Base-by-base conservation (phyloP, 495 filamentous ascomycete species). In the Platismatia glauca region DNA sequence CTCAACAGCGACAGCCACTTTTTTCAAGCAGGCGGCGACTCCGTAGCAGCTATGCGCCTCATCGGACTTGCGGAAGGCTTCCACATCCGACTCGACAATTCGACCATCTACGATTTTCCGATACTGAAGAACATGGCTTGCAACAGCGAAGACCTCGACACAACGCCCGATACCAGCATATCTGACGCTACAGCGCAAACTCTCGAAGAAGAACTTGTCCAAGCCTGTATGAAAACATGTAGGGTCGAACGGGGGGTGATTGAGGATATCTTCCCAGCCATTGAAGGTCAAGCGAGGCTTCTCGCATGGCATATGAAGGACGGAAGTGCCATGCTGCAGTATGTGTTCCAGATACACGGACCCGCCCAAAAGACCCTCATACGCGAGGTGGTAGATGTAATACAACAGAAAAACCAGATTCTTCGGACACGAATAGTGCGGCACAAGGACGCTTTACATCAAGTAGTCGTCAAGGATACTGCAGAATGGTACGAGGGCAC, bases 21-120 rank as follows among this genome's bases (percentile, higher is more conserved):
- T 53, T 64, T 64, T 29, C 13, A 39, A 8, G 24, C 44, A 57
- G 62, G 62, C 4, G 62, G 62, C n/a, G 62, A 64, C 43, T 64
- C 62, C 41, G 62, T 64, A 27, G 18, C 37, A 8, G 53, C 62
- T 0, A 59, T 64, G 11, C 62, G 55, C 27, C 56, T 64, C 11
- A 39, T 61, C 8, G n/a, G 5, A 12, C 22, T 29, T 7, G 59
- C 48, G 7, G 20, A 18, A 39, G 48, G n/a, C n/a, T 3, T 4
- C 2, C 55, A 61, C 1, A 35, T 61, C 59, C 15, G 29, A 22
- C 24, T 61, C 3, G 48, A 52, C 29, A 24, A n/a, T 35, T 33
- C 18, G 20, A 61, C 34, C 4, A 41, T 61, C 12, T 61, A 27
- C 48, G 16, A 31, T 15, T 41, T 22, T 29, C 44, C 59, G 38